These are phyloP conservation scores for Nidularia pulvinata DNA, from an alignment of 768 basidiomycete genomes.

Conservation along the genomic window DNA sequence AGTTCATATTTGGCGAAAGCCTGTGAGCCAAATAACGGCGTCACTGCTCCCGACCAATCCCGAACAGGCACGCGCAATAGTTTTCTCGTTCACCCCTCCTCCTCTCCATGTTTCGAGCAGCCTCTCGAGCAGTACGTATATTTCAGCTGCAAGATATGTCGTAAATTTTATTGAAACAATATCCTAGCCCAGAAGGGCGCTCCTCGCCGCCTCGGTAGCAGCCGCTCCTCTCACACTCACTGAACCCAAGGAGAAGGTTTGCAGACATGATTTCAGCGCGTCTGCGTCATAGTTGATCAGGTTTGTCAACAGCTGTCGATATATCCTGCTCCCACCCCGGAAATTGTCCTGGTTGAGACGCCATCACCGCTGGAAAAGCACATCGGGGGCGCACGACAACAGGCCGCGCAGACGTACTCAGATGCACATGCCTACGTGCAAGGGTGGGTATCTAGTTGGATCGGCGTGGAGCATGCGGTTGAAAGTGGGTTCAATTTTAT, in stretches of 20 bases:
- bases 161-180: not conserved
- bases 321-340: slow-evolving; percentile 64
- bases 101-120: slow-evolving; percentile 26
- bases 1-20: slow-evolving; percentile 6
- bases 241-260: slow-evolving; percentile 30
- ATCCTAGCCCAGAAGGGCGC: slow-evolving; percentile 28
- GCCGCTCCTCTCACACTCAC: slow-evolving; percentile 25
- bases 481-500: slow-evolving; percentile 67
- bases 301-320: slow-evolving; percentile 68
- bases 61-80: slow-evolving; percentile 10
- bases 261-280: slow-evolving; percentile 1
- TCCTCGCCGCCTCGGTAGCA: slow-evolving; percentile 29
- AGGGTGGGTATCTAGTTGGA: slow-evolving; percentile 77
- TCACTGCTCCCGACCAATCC: slow-evolving; percentile 14
- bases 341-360: slow-evolving; percentile 72
- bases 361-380: slow-evolving; percentile 76
- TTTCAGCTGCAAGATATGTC: not conserved
- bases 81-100: slow-evolving; percentile 1
- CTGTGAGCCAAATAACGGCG: slow-evolving; percentile 15
- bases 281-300: not conserved
- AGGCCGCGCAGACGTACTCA: slow-evolving; percentile 52
- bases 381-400: slow-evolving; percentile 69
- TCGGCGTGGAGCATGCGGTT: slow-evolving; percentile 80
- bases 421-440: slow-evolving; percentile 71
- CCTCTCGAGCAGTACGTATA: slow-evolving; percentile 19